Conservation (phyloP, 2,329 filamentous ascomycete species). For the Erysiphe pulchra region DNA sequence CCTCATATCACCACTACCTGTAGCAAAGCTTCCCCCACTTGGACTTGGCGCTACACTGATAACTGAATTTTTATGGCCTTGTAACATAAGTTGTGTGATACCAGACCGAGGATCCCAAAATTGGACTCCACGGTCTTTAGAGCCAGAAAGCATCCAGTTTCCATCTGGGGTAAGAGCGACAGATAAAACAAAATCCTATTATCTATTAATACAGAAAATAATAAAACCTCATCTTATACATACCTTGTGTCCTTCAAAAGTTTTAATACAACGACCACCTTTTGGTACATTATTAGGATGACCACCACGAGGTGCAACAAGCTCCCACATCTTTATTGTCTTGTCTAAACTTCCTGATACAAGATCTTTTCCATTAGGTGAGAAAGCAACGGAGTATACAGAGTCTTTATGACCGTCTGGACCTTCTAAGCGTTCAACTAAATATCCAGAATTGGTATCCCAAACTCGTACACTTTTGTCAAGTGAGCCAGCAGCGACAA, state of each 20-base stretch:
- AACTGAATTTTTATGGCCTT: conserved; percentile 96
- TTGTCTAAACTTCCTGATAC: conserved; percentile 90
- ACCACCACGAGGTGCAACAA: conserved; percentile 43
- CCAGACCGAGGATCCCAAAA: conserved; percentile 96
- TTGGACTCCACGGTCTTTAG: conserved; percentile 90
- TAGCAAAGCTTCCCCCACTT: conserved; percentile 62
- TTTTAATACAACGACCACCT: conserved; percentile 82
- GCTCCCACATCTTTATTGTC: conserved; percentile 98
- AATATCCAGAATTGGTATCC: conserved; percentile 67
- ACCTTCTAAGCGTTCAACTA: conserved; percentile 78
- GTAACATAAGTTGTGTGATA: conserved; percentile 88
- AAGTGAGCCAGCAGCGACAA: conserved; percentile 78
- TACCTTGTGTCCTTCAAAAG: conserved; percentile 89
- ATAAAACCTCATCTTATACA: conserved; percentile 10
- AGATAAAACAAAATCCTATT: conserved; percentile 78
- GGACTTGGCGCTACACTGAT: conserved; percentile 93
- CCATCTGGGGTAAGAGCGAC: conserved; percentile 88
- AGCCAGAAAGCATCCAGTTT: conserved; percentile 88
- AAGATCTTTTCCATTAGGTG: conserved; percentile 73
- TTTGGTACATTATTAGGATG: conserved; percentile 43
- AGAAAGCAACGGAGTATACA: conserved; percentile 90
- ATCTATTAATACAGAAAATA: conserved; percentile 4
- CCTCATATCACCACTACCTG: conserved; percentile 90
- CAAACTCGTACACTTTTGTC: conserved; percentile 97
- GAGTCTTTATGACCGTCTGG: conserved; percentile 90